Evolutionary conservation across 2,329 filamentous ascomycete species (phyloP), one percentile per base, ranked within the genome.

Genomic region (Alternaria metachromatica): DNA sequence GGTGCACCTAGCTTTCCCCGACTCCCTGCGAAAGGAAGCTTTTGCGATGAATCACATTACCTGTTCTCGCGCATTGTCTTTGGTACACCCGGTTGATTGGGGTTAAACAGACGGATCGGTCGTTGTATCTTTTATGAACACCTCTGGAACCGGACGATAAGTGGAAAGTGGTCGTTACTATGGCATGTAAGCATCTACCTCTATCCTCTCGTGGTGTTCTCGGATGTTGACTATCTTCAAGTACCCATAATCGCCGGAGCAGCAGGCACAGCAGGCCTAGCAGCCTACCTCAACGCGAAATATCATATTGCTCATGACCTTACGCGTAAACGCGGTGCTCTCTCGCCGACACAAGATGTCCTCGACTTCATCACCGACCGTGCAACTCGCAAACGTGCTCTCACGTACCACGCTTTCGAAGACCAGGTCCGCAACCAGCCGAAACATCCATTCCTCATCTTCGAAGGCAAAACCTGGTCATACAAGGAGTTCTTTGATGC

Each of bases 281-380:
- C 73, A 12, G 78, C 78, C 26, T 80, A 80, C 64, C 61, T 80
- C 15, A 79, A 80, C 56, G 78, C 78, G 10, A 79, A 79, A 67
- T 71, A 71, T 63, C 78, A 79, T 43, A 72, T 79, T 30, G 55
- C 49, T 18, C 49, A 76, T 58, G 76, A 79, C 51, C 51, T 78
- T 7, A 66, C 60, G n/a, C 62, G 64, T 25, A 68, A 59, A 8
- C 53, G 67, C 2, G 69, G 68, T 21, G 72, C 67, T 12, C 51
- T 74, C 2, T 21, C 67, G 25, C 70, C 70, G 8, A 20, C 66
- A n/a, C 65, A 70, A 58, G 60, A 67, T 10, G 58, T 65, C 7
- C 21, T 73, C 4, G 63, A 70, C 44, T 77, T 65, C 55, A 54
- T 78, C 4, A 58, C 62, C 11, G 56, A 64, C 8, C 67, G 70